Percentiles rank a stretch among this genome's conserved stretches.
phyloP scores from a whole-genome alignment of 495 filamentous ascomycete genomes.

The Margaritispora aquatica region DNA sequence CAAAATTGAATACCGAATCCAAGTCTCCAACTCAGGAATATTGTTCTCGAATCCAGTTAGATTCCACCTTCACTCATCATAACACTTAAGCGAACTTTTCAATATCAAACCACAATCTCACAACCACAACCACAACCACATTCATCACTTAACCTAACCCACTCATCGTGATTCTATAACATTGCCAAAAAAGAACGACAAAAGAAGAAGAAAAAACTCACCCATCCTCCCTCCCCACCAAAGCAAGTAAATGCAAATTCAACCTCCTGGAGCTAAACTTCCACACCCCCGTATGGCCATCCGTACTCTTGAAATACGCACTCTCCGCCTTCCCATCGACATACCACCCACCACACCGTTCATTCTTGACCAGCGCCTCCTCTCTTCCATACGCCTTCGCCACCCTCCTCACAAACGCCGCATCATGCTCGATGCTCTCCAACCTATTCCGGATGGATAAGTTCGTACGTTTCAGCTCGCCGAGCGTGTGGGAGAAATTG shows the following conservation, averaged over 20 bases:
- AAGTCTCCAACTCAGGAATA: too few species aligned
- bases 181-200: too few species aligned
- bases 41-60: too few species aligned
- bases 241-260: constrained; percentile 70
- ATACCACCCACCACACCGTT: constrained; percentile 95
- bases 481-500: constrained; percentile 46
- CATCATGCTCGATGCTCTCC: constrained; percentile 61
- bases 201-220: constrained; percentile 25
- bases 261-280: constrained; percentile 76
- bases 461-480: constrained; percentile 62
- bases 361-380: constrained; percentile 90
- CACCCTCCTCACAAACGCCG: constrained; percentile 56
- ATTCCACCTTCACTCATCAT: too few species aligned
- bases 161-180: too few species aligned
- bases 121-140: too few species aligned
- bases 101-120: too few species aligned
- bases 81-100: too few species aligned
- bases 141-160: too few species aligned
- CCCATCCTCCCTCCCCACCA: constrained; percentile 58
- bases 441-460: constrained; percentile 77
- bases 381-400: constrained; percentile 43
- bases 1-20: too few species aligned
- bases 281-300: constrained; percentile 89
- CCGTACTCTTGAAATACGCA: constrained; percentile 96
- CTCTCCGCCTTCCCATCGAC: constrained; percentile 63